phyloP scores from a whole-genome alignment of 2,329 filamentous ascomycete genomes.

The Zopfia rhizophila region DNA sequence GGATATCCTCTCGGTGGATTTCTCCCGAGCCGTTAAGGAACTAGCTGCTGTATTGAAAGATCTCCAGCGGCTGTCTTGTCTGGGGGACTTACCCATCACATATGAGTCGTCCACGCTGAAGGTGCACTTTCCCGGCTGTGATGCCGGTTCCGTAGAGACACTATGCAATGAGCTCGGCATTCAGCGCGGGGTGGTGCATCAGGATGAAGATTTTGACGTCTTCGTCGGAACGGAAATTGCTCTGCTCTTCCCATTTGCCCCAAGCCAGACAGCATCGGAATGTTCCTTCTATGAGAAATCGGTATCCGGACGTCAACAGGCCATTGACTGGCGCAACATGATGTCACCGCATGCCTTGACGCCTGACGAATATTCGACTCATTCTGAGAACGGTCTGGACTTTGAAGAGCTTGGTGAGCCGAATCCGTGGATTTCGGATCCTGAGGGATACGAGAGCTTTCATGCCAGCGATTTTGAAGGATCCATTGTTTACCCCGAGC shows the following conservation, averaged over 20 bases:
- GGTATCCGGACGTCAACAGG: slow-evolving; percentile 47
- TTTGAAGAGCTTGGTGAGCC: slow-evolving; percentile 54
- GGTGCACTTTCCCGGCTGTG: slow-evolving; percentile 91
- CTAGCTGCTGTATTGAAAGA: slow-evolving; percentile 83
- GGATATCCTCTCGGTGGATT: slow-evolving; percentile 86
- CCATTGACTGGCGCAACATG: slow-evolving; percentile 69
- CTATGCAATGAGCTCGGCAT: slow-evolving; percentile 91
- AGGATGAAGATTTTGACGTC: slow-evolving; percentile 80
- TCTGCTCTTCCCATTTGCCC: slow-evolving; percentile 87
- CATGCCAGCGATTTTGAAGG: slow-evolving; percentile 63
- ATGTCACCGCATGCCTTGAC: slow-evolving; percentile 56
- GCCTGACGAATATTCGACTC: slow-evolving; percentile 50
- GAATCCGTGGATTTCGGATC: slow-evolving; percentile 65
- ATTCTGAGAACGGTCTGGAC: slow-evolving; percentile 52
- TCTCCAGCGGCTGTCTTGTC: slow-evolving; percentile 75
- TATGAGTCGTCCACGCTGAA: slow-evolving; percentile 76
- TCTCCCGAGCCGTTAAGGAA: slow-evolving; percentile 86
- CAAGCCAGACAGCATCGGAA: slow-evolving; percentile 64
- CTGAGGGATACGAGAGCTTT: slow-evolving; percentile 68
- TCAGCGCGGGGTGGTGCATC: slow-evolving; percentile 77
- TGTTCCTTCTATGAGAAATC: slow-evolving; percentile 58
- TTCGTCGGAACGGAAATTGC: slow-evolving; percentile 77
- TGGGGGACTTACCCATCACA: slow-evolving; percentile 86
- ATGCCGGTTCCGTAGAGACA: slow-evolving; percentile 80
- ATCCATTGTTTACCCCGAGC: slow-evolving; percentile 19